Evolutionary conservation across 495 filamentous ascomycete species (phyloP), one percentile per base, ranked within the genome.

Genomic region (Glonium stellatum): DNA sequence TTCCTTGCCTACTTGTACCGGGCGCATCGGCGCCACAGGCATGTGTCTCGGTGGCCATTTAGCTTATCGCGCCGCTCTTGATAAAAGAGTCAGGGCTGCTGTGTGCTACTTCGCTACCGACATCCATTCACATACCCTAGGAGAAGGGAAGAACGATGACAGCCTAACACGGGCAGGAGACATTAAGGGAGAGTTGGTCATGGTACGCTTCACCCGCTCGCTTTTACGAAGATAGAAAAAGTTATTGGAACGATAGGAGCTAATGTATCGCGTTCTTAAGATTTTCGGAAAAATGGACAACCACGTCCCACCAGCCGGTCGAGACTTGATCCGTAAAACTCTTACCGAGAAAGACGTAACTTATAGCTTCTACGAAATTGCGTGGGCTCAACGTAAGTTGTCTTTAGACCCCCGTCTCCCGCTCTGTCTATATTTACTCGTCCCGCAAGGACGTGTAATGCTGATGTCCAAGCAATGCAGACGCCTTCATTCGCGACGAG

Each of bases 31-130:
- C 44, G 77, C 88, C 1, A 95, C 91, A 8, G 92, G 92, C 35
- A 97, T 97, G 92, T 96, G 92, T 72, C 83, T 97, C 3, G 92
- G 92, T 54, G 92, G 92, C 4, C 92, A 97, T 71, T 80, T 96
- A 22, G 87, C 92, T 42, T 87, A 89, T 65, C 83, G 92, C 54
- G 90, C 87, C 67, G 89, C 85, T 56, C 77, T 96, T 52, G 89
- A 96, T 70, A 78, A 79, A 22, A 79, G 90, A 25, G 81, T 96
- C 52, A 82, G 78, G 46, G 88, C 88, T 27, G 80, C 84, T 23
- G 87, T 95, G 27, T 86, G 88, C 63, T 97, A 93, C 75, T 96
- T 97, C 75, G 92, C 88, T 1, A 97, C 92, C 6, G 92, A 97
- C 75, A 81, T 96, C 37, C 92, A 96, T 75, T 79, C 75, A 51